A percentile compares a stretch with the other conserved stretches of the same genome.
Conservation (phyloP, 2,329 filamentous ascomycete species). For the Penicillium verrucosum region DNA sequence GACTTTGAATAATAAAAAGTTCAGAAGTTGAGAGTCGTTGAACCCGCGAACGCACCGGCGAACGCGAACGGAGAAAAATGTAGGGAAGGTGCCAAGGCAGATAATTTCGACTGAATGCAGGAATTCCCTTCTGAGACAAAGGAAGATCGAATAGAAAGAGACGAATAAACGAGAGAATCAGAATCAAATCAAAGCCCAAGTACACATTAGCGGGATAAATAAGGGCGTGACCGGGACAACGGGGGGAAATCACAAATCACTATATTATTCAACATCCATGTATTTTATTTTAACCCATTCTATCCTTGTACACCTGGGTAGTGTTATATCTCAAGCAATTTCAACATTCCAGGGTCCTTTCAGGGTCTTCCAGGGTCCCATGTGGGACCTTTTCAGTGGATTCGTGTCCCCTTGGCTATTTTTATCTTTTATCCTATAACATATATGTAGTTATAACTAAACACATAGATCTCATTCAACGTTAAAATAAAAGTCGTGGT, state of each 20-base stretch:
- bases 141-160: neutral
- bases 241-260: neutral
- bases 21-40: neutral
- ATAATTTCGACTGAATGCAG: neutral
- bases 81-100: neutral
- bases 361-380: neutral
- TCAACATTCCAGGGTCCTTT: neutral
- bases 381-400: neutral
- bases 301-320: neutral
- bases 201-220: neutral
- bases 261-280: neutral
- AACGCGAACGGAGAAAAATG: neutral
- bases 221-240: slow-evolving; percentile 19
- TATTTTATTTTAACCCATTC: neutral
- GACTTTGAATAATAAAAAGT: neutral
- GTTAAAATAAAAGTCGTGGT: neutral
- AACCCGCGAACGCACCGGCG: too few species aligned
- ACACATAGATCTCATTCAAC: neutral
- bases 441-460: too few species aligned
- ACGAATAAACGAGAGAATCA: too few species aligned
- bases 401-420: neutral
- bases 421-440: neutral
- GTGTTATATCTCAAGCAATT: neutral
- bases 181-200: neutral
- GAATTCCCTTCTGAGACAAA: neutral